Evolutionary conservation across 805 yeast genomes (phyloP).

Genomic region (Barnettozyma sucrosica): DNA sequence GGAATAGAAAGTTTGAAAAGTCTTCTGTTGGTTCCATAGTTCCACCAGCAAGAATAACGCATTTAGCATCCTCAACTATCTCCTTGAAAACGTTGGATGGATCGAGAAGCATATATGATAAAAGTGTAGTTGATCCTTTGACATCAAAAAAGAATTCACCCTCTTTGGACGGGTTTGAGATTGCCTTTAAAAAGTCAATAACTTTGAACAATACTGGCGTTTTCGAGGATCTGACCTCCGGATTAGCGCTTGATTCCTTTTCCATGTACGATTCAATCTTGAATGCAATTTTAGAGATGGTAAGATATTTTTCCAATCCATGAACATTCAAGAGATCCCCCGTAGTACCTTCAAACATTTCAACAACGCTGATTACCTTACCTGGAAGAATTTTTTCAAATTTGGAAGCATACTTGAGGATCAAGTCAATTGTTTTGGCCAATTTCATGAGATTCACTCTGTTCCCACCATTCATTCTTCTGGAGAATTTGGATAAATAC

Average conservation of each 20-base stretch:
- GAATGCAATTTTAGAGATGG: conserved; percentile 69
- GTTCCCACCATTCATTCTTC: conserved; percentile 64
- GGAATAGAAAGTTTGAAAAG: conserved; percentile 59
- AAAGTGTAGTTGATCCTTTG: conserved; percentile 21
- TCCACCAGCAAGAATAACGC: conserved; percentile 86
- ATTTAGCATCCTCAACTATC: conserved; percentile 55
- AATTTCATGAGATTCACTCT: conserved; percentile 63
- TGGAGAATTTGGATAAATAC: conserved; percentile 57
- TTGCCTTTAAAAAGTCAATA: conserved; percentile 53
- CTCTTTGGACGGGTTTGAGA: conserved; percentile 71
- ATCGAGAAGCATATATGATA: conserved; percentile 73
- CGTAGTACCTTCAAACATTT: conserved; percentile 51
- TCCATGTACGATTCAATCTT: conserved; percentile 72
- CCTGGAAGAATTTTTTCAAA: conserved; percentile 43
- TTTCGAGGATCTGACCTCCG: conserved; percentile 6
- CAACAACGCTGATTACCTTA: conserved; percentile 40
- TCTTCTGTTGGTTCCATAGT: conserved; percentile 91
- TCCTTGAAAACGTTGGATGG: conserved; percentile 68
- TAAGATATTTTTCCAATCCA: conserved; percentile 58
- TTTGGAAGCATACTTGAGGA: conserved; percentile 42
- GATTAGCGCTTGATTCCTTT: conserved; percentile 13
- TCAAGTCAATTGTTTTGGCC: conserved; percentile 45
- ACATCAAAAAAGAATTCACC: conserved; percentile 72
- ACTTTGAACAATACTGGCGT: conserved; percentile 60
- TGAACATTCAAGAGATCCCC: conserved; percentile 69